Percentiles rank a stretch among this genome's conserved stretches.
Evolutionary conservation across 129 eudicot genomes (phyloP).

Genomic region (Escallonia rubra): DNA sequence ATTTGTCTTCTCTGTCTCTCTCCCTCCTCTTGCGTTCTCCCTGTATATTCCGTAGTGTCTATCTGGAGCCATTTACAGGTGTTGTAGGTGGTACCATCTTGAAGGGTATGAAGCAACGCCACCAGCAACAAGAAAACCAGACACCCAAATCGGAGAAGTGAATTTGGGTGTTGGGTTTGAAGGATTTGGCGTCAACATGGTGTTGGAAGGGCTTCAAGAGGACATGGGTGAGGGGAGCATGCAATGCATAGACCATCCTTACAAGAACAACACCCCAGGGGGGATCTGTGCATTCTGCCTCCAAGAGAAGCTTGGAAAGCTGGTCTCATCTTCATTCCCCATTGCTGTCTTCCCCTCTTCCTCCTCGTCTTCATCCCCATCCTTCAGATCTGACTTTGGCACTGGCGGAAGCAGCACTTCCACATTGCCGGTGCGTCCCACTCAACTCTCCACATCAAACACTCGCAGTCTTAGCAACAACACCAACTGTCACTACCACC

Average conservation of each 20-base stretch:
- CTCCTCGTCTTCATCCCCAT: slow-evolving; percentile 55
- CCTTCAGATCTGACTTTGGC: slow-evolving; percentile 51
- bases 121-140: background rate
- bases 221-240: slow-evolving; percentile 57
- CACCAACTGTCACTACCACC: slow-evolving; percentile 15
- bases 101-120: background rate
- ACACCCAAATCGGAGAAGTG: background rate
- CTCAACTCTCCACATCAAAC: too few relatives aligned
- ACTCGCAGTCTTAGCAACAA: background rate
- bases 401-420: background rate
- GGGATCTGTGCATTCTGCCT: slow-evolving; percentile 91
- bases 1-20: slow-evolving; percentile 6
- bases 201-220: slow-evolving; percentile 37
- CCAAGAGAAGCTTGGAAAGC: slow-evolving; percentile 86
- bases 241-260: slow-evolving; percentile 71
- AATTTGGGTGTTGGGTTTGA: background rate
- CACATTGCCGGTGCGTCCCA: background rate
- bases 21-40: slow-evolving; percentile 8
- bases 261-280: slow-evolving; percentile 51
- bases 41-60: background rate
- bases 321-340: slow-evolving; percentile 83
- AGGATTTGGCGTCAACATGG: background rate
- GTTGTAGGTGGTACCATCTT: background rate
- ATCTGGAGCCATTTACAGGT: slow-evolving; percentile 2
- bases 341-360: slow-evolving; percentile 50